Evolutionary conservation across 2,329 filamentous ascomycete species (phyloP), one percentile per base, ranked within the genome.

Genomic region (Pleoardoris graminearum): DNA sequence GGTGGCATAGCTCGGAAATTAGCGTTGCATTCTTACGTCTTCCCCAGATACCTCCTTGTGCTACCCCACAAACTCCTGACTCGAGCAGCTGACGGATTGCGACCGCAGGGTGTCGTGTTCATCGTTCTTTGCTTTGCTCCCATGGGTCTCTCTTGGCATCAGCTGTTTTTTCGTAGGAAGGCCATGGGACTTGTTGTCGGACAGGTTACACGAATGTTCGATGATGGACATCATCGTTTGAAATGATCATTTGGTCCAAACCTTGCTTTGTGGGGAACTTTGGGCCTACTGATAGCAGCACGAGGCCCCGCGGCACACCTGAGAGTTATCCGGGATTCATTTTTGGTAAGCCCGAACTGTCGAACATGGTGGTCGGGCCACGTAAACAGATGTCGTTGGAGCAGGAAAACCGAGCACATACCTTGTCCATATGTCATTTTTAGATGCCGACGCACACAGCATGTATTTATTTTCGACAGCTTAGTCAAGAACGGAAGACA

Each of bases 11-110:
- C 17, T 44, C 11, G 27, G 27, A 44, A 44, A 44, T 44, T 44
- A 11, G 25, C 14, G 41, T 44, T 44, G 41, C 41, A 44, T 44
- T 44, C 41, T 44, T 22, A 32, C 25, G 41, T 16, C 27, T 44
- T 32, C 25, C 27, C 27, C 41, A 32, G 25, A 33, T 43, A n/a
- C 25, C 41, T 33, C 16, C 19, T 22, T 44, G 41, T 44, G 41
- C 12, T 33, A 44, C 41, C 27, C 25, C 16, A 33, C 41, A 29
- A 44, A n/a, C 17, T 12, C 41, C 11, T 36, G 33, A 36, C 33
- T 36, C 17, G 14, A 29, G 19, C 12, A 32, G 4, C 16, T 43
- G 16, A 21, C 27, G 27, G 41, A 17, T 21, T 32, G 21, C 17
- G 29, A 30, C 11, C 25, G 19, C 22, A 27, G 16, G 17, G 27